Base-by-base conservation (phyloP, 495 filamentous ascomycete genomes). In the Cercophora sp. region DNA sequence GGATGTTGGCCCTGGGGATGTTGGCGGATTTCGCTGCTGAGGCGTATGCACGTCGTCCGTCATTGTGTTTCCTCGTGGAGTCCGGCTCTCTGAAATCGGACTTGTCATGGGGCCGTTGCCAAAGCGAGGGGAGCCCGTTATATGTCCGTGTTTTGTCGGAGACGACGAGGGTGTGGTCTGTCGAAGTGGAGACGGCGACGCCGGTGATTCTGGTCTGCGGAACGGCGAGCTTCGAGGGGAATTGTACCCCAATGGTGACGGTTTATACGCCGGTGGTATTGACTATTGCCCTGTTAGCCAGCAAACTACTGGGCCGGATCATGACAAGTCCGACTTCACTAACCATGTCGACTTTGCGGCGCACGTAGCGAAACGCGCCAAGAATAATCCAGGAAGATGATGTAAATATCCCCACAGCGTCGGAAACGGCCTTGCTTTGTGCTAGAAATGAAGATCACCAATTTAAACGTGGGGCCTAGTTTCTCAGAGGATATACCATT, bases 181-280 rank as follows among this genome's bases (percentile, higher is more conserved):
- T 57, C 69, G 70, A 44, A 75, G 65, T 29, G 71, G 69, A 6
- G 75, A 75, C 9, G 73, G 73, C 8, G 77, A 72, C 15, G 68
- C 68, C 10, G 76, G 75, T 20, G 78, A 79, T 49, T 78, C 76
- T 10, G 84, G 83, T 44, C 85, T 78, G 9, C 85, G 82, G 62
- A 91, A 91, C n/a, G 87, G 87, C 5, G 86, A 89, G 47, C 79
- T 79, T 66, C 87, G 76, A 34, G 84, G 82, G 9, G 86, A 88
- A 15, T 59, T 57, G 23, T 65, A 62, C 6, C 64, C 61, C 50
- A 67, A 50, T 22, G 64, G 64, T 22, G 64, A 67, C n/a, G 85
- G 85, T 62, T 87, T 88, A 72, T 87, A 88, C 40, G 79, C 65
- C 32, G 72, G 56, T 49, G 77, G 62, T 59, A 73, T 74, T 34